A percentile compares a stretch with the other conserved stretches of the same genome.
These are phyloP conservation scores for Earliella scabrosa DNA, from an alignment of 1,284 basidiomycete species.

Conservation along the genomic window DNA sequence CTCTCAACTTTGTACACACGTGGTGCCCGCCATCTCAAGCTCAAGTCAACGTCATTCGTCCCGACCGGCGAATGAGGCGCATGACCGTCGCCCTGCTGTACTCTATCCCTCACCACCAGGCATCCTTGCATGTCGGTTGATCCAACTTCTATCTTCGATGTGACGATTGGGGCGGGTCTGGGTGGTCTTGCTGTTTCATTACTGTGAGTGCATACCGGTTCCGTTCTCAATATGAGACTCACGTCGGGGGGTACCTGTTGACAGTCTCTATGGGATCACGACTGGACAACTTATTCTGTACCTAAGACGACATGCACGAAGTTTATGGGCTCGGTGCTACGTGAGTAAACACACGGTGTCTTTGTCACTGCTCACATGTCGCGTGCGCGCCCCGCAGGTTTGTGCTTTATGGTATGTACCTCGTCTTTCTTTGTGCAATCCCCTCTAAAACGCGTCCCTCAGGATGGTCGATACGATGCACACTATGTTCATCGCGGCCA, in stretches of 20 bases:
- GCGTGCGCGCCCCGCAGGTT: no score
- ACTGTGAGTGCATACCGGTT: constrained; percentile 3
- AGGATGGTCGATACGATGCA: constrained; percentile 13
- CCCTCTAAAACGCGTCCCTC: not conserved
- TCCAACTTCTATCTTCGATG: not conserved
- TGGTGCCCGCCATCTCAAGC: no score
- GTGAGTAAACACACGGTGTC: no score
- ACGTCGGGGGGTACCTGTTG: not conserved
- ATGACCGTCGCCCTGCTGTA: constrained; percentile 5
- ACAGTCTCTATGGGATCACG: constrained; percentile 15
- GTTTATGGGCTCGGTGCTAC: not conserved
- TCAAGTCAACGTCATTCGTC: not conserved
- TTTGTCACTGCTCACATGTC: no score
- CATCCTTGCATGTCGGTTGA: constrained; percentile 12
- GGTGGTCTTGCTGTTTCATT: constrained; percentile 8
- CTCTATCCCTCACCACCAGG: not conserved
- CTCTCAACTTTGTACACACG: no score
- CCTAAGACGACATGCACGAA: not conserved
- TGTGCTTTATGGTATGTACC: constrained; percentile 5
- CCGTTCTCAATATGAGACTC: not conserved
- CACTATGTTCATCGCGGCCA: not conserved
- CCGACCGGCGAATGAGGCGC: not conserved
- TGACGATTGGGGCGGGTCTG: constrained; percentile 15
- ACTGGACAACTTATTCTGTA: constrained; percentile 13
- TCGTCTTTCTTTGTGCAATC: not conserved